A percentile compares a stretch with the other conserved stretches of the same genome.
Conservation (phyloP, 176 grass and related monocot genomes). For the Cenchrus purpureus region DNA sequence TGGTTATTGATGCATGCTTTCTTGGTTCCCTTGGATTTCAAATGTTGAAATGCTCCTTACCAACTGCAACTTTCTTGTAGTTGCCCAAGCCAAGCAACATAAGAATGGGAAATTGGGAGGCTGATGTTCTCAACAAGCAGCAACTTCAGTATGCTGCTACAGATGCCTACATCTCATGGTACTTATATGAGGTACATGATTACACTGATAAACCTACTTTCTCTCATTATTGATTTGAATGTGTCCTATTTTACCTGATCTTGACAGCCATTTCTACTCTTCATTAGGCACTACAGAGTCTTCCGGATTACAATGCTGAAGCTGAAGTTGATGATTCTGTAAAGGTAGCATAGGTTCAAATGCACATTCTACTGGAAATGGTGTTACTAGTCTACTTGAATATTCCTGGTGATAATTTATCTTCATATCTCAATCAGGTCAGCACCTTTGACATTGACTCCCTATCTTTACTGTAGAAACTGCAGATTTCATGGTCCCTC, state of each 20-base stretch:
- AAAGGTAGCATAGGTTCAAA: slow-evolving; percentile 17
- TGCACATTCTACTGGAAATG: neutral
- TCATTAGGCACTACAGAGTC: slow-evolving; percentile 49
- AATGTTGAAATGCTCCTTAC: slow-evolving; percentile 12
- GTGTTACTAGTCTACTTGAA: neutral
- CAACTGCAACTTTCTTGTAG: slow-evolving; percentile 42
- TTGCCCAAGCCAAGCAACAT: slow-evolving; percentile 81
- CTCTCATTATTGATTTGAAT: slow-evolving; percentile 24
- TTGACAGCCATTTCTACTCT: slow-evolving; percentile 34
- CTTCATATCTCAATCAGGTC: slow-evolving; percentile 50
- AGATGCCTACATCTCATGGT: slow-evolving; percentile 95
- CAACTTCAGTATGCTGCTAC: slow-evolving; percentile 93
- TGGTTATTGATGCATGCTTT: slow-evolving; percentile 8
- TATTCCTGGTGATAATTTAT: neutral
- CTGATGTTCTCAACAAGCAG: slow-evolving; percentile 60
- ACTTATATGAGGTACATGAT: slow-evolving; percentile 72
- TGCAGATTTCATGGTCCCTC: neutral
- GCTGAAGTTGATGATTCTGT: slow-evolving; percentile 27
- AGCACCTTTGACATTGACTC: neutral
- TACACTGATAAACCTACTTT: slow-evolving; percentile 6
- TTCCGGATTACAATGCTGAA: slow-evolving; percentile 55
- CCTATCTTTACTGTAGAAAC: neutral
- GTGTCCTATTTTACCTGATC: neutral
- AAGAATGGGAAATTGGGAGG: slow-evolving; percentile 96
- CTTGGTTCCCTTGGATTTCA: neutral